These are phyloP conservation scores for Tetracladium setigerum DNA, from an alignment of 495 filamentous ascomycete genomes.

Conservation along the genomic window DNA sequence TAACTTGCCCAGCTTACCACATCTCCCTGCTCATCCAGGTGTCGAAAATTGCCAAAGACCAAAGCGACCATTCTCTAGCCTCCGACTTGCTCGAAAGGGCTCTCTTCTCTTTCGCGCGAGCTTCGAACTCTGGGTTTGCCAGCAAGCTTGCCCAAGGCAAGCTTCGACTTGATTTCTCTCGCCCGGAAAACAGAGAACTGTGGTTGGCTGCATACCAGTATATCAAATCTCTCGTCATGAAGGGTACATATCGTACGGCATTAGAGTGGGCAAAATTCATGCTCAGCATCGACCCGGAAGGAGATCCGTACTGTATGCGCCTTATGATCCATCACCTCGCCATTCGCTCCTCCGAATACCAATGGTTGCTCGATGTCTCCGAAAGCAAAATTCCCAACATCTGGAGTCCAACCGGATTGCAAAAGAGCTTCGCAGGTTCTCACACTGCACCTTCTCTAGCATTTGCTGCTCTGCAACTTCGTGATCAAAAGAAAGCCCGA, in stretches of 20 bases:
- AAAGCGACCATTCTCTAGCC: conserved; percentile 75
- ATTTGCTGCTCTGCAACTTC: conserved; percentile 64
- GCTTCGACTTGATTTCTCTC: conserved; percentile 67
- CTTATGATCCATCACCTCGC: conserved; percentile 77
- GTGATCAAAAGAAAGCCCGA: conserved; percentile 55
- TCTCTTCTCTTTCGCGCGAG: conserved; percentile 86
- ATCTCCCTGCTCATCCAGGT: conserved; percentile 89
- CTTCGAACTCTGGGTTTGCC: conserved; percentile 70
- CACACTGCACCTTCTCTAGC: conserved; percentile 68
- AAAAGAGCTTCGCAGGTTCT: conserved; percentile 39
- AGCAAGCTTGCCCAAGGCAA: conserved; percentile 68
- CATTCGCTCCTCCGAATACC: conserved; percentile 67
- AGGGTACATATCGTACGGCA: conserved; percentile 88
- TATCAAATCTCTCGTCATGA: conserved; percentile 71
- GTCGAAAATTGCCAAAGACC: conserved; percentile 83
- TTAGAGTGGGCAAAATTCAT: conserved; percentile 89
- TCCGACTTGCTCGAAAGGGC: conserved; percentile 87
- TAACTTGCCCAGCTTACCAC: conserved; percentile 56
- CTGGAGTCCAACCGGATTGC: neutral
- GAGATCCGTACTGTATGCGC: conserved; percentile 75
- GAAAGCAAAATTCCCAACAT: conserved; percentile 37
- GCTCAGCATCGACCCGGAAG: conserved; percentile 60
- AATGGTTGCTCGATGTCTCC: conserved; percentile 67
- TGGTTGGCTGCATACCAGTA: conserved; percentile 88
- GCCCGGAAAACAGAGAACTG: conserved; percentile 84